phyloP scores from a whole-genome alignment of 371 early-diverging fungal species.

The Mortierella sp. region DNA sequence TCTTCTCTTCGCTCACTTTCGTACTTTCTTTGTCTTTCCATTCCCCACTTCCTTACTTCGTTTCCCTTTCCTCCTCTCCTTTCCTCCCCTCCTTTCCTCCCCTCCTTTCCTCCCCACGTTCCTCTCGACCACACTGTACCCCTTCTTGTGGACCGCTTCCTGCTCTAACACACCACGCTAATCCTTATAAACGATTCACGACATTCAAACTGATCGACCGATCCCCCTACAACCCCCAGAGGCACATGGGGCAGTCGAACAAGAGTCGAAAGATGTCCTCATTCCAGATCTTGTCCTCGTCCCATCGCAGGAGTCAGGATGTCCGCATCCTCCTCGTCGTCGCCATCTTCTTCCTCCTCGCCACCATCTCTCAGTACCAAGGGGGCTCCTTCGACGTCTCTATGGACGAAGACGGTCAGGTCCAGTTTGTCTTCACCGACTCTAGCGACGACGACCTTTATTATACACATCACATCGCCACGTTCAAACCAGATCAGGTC shows the following conservation, averaged over 20 bases:
- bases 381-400: constrained; percentile 28
- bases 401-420: constrained; percentile 32
- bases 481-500: constrained; percentile 13
- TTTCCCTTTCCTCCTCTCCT: background rate
- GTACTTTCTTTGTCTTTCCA: background rate
- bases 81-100: background rate
- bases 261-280: background rate
- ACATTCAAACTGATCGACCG: background rate
- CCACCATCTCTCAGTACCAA: constrained; percentile 19
- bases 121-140: background rate
- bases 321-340: constrained; percentile 24
- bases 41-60: no score
- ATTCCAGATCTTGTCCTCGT: constrained; percentile 11
- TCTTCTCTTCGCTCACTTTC: background rate
- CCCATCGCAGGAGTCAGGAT: constrained; percentile 23
- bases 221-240: background rate
- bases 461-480: constrained; percentile 38
- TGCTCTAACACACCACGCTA: background rate
- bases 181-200: no score
- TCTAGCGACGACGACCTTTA: constrained; percentile 20
- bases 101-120: background rate
- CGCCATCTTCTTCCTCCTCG: constrained; percentile 36
- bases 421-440: constrained; percentile 24
- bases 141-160: background rate
- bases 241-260: background rate